Base-by-base conservation (phyloP, 2,329 filamentous ascomycete species). In the Cadophora sp. region DNA sequence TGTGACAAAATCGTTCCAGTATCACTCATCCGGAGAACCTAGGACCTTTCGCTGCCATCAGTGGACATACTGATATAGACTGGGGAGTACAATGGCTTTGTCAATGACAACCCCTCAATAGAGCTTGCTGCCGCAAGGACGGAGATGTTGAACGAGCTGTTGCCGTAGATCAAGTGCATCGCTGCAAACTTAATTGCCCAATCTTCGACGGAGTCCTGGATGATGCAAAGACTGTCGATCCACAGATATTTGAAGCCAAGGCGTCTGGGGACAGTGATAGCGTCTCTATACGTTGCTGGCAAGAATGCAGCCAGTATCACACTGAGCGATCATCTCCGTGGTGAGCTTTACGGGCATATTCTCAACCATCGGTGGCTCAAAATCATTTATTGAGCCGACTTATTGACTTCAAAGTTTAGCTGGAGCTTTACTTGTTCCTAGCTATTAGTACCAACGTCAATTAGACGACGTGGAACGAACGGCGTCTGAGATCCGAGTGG, bases 161-260 rank as follows among this genome's bases (percentile, higher is more conserved):
- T 63, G 5, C 46, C 61, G 24, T 63, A 63, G 1, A 63, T 34
- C 26, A 26, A 51, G 29, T 51, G 46, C 61, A 63, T 63, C 29
- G 22, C 16, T 3, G 61, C 61, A 4, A 29, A 29, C 46, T 63
- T 46, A 29, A 7, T 40, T 40, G 31, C 46, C 61, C 46, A 53
- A 34, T 63, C 61, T n/a, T 53, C 48, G 3, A 51, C 1, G 6
- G 61, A 63, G 29, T 63, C 29, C 22, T 63, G 61, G 27, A 63
- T 51, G 26, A 63, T 63, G 29, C 61, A 63, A 19, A 53, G 61
- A 40, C 61, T 63, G 27, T 63, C 61, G 29, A 63, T 53, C 46
- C 61, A 63, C 24, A 63, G 9, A 46, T 40, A 53, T 14, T 63
- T 48, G 31, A 26, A 48, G 11, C 61, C 61, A 2, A 63, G 50